phyloP scores from a whole-genome alignment of 257 asterid genomes.

The Forsythia viridissima region DNA sequence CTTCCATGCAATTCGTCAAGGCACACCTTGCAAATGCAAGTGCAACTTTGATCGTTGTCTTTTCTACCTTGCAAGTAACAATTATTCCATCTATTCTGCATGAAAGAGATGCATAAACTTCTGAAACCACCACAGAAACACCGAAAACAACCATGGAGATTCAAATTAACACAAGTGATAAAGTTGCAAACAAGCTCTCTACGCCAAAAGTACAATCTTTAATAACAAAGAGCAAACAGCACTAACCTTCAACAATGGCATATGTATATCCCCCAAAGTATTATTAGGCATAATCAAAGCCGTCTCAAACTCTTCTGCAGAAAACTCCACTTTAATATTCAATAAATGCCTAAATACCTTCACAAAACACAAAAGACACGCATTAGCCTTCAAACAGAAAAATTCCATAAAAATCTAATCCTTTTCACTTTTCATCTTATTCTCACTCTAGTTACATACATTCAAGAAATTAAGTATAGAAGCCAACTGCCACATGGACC shows the following conservation, averaged over 20 bases:
- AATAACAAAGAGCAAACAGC: constrained; percentile 5
- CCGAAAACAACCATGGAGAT: not conserved
- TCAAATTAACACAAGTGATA: not conserved
- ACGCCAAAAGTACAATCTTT: constrained; percentile 15
- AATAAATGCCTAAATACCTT: constrained; percentile 89
- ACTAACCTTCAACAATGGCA: constrained; percentile 82
- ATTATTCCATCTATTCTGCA: not conserved
- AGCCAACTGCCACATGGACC: constrained; percentile 99
- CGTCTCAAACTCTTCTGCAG: constrained; percentile 96
- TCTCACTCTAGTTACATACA: constrained; percentile 48
- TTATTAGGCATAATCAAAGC: constrained; percentile 80
- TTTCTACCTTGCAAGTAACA: not conserved
- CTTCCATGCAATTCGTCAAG: not conserved
- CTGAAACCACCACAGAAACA: constrained; percentile 3
- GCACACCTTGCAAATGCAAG: not conserved
- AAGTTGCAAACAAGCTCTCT: not conserved
- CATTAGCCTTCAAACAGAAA: constrained; percentile 28
- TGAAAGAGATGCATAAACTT: not conserved
- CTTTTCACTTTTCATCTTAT: not conserved
- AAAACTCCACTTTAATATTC: constrained; percentile 86
- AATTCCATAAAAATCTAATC: constrained; percentile 22
- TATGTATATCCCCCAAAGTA: constrained; percentile 86
- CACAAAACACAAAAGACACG: constrained; percentile 29
- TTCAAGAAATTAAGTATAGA: constrained; percentile 88
- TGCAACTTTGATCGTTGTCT: not conserved